Conservation (phyloP, 305 asterid species). For the Coffea humblotiana region DNA sequence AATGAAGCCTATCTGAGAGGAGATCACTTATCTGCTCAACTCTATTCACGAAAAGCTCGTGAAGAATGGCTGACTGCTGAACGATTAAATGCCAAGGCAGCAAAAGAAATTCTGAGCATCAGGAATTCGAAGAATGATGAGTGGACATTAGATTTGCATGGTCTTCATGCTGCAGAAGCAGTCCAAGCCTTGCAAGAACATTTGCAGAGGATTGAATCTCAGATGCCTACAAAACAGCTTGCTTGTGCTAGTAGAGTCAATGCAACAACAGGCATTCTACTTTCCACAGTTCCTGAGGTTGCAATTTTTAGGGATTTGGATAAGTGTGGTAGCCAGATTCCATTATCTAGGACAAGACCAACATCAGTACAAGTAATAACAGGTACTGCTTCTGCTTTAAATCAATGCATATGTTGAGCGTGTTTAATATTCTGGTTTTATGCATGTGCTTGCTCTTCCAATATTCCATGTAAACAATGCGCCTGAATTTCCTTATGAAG, state of each 20-base stretch:
- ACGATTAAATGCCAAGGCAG: slow-evolving; percentile 75
- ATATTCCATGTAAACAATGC: not conserved
- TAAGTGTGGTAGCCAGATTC: slow-evolving; percentile 35
- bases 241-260: slow-evolving; percentile 20
- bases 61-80: slow-evolving; percentile 72
- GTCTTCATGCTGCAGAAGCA: slow-evolving; percentile 89
- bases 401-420: not conserved
- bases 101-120: slow-evolving; percentile 58
- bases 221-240: slow-evolving; percentile 30
- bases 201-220: slow-evolving; percentile 56
- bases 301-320: slow-evolving; percentile 25
- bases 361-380: slow-evolving; percentile 68
- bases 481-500: not conserved
- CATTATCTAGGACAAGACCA: slow-evolving; percentile 41
- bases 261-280: slow-evolving; percentile 31
- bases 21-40: slow-evolving; percentile 63
- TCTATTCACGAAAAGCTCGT: slow-evolving; percentile 60
- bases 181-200: slow-evolving; percentile 72
- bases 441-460: not conserved
- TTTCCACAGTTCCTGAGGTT: slow-evolving; percentile 31
- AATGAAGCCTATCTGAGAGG: slow-evolving; percentile 72
- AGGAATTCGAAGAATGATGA: slow-evolving; percentile 63
- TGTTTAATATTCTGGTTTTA: not conserved
- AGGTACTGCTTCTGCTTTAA: slow-evolving; percentile 42
- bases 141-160: slow-evolving; percentile 91